Evolutionary conservation across 2,329 filamentous ascomycete species (phyloP).

Genomic region (Phialophora verrucosa): DNA sequence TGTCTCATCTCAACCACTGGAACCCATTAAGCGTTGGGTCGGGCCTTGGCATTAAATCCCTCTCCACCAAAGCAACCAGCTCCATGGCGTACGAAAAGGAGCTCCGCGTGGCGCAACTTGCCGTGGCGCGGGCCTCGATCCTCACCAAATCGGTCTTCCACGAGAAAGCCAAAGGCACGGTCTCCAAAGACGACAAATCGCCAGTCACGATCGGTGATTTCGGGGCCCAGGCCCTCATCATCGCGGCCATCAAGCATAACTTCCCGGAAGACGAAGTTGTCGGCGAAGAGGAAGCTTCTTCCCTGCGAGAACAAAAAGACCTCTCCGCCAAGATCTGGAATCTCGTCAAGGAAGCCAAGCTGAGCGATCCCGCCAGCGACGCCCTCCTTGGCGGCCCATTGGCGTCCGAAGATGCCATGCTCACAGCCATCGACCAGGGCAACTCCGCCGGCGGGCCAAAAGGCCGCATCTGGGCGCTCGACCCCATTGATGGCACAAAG

Average conservation of each 20-base stretch:
- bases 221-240: conserved; percentile 95
- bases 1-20: conserved; percentile 23
- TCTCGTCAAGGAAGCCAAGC: conserved; percentile 73
- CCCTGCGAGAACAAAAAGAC: conserved; percentile 72
- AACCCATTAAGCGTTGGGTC: conserved; percentile 1
- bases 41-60: conserved; percentile 27
- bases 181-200: conserved; percentile 92
- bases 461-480: conserved; percentile 92
- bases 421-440: conserved; percentile 70
- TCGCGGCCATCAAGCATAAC: conserved; percentile 82
- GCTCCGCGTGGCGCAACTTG: conserved; percentile 81
- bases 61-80: conserved; percentile 10
- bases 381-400: conserved; percentile 72
- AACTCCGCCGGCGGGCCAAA: conserved; percentile 72
- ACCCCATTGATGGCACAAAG: conserved; percentile 97
- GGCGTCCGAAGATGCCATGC: conserved; percentile 67
- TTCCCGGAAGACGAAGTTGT: conserved; percentile 93
- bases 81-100: conserved; percentile 71
- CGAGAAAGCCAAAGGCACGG: conserved; percentile 90
- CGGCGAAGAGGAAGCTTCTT: conserved; percentile 89
- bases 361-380: conserved; percentile 70
- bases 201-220: conserved; percentile 98
- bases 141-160: conserved; percentile 80
- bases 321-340: conserved; percentile 82
- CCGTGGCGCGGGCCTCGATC: conserved; percentile 80